phyloP scores from a whole-genome alignment of 176 grass and related monocot species.

The Eleusine coracana region DNA sequence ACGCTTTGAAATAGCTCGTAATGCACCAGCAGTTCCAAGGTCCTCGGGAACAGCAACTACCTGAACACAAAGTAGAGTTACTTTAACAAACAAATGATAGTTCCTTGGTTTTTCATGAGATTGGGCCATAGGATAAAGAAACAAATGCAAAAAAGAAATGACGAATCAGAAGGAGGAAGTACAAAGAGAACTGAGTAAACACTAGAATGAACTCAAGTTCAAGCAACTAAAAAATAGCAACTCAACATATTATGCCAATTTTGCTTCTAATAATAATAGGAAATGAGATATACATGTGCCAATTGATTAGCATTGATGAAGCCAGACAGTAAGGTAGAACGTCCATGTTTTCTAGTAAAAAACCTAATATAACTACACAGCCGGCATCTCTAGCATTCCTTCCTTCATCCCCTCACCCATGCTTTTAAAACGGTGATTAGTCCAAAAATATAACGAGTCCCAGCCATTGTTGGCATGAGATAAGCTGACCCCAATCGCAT shows the following conservation, averaged over 20 bases:
- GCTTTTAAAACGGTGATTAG: not conserved
- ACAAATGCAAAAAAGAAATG: slow-evolving; percentile 17
- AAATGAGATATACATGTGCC: not conserved
- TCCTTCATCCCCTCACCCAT: not conserved
- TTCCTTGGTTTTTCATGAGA: slow-evolving; percentile 15
- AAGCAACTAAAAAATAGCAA: slow-evolving; percentile 20
- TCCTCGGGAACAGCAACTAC: slow-evolving; percentile 75
- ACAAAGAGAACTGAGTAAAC: not conserved
- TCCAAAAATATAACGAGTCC: not conserved
- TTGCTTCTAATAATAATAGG: not conserved
- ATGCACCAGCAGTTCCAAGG: slow-evolving; percentile 89
- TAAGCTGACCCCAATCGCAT: not conserved
- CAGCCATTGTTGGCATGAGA: not conserved
- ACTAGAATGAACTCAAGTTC: not conserved
- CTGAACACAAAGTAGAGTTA: slow-evolving; percentile 43
- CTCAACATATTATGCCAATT: not conserved
- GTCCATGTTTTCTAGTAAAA: not conserved
- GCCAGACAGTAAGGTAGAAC: not conserved
- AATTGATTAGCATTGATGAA: slow-evolving; percentile 7
- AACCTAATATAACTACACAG: not conserved
- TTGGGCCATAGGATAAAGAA: not conserved
- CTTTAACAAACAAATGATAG: slow-evolving; percentile 21
- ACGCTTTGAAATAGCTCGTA: slow-evolving; percentile 69
- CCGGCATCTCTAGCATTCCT: not conserved
- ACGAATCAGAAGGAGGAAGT: not conserved